These are phyloP conservation scores for Actinomucor elegans DNA, from an alignment of 371 early-diverging fungal species.

Conservation along the genomic window DNA sequence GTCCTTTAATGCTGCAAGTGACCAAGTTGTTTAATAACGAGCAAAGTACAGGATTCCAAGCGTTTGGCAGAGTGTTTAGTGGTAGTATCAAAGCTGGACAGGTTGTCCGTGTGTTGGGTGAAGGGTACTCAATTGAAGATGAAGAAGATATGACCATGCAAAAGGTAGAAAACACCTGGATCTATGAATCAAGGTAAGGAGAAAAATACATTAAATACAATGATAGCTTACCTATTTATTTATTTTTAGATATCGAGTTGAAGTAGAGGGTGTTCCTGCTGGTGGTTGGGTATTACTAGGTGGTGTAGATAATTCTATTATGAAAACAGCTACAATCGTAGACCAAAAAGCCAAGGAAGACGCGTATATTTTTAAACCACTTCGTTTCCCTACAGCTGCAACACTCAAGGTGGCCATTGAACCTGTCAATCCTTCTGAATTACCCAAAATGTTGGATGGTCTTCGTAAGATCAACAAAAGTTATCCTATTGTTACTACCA, in stretches of 20 bases:
- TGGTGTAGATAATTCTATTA: constrained; percentile 90
- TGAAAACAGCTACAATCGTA: constrained; percentile 93
- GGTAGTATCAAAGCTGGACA: constrained; percentile 83
- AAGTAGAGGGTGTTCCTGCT: constrained; percentile 74
- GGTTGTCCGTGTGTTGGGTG: constrained; percentile 88
- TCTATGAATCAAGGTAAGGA: constrained; percentile 89
- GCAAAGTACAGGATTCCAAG: constrained; percentile 82
- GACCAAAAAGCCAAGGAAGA: constrained; percentile 60
- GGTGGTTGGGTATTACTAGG: constrained; percentile 92
- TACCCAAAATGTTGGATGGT: constrained; percentile 97
- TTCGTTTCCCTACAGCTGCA: constrained; percentile 80
- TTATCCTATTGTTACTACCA: constrained; percentile 91
- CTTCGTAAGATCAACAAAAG: constrained; percentile 92
- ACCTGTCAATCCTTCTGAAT: constrained; percentile 94
- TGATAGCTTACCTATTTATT: no score
- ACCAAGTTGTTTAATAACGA: constrained; percentile 88
- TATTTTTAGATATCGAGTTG: constrained; percentile 84
- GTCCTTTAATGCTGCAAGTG: constrained; percentile 90
- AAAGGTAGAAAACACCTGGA: constrained; percentile 70
- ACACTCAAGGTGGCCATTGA: constrained; percentile 95
- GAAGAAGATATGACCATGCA: constrained; percentile 94
- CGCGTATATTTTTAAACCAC: constrained; percentile 83
- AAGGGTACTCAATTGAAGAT: constrained; percentile 87
- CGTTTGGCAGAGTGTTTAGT: constrained; percentile 91
- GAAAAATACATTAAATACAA: no score